phyloP scores from a whole-genome alignment of 1,284 basidiomycete genomes.

The Microbotryomycetes sp. region DNA sequence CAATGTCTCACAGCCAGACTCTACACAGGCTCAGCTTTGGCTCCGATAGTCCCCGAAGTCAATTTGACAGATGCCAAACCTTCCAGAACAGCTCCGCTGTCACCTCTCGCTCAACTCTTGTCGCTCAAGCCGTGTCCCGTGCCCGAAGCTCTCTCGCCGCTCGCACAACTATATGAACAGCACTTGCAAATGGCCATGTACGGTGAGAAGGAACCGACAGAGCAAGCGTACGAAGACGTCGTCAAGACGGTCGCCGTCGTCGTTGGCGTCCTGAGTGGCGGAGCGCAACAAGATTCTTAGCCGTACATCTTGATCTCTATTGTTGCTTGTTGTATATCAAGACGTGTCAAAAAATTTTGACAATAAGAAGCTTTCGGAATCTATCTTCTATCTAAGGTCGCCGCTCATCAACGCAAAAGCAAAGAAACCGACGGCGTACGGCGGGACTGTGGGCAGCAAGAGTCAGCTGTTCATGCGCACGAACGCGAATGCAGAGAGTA shows the following conservation, averaged over 20 bases:
- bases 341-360: no score
- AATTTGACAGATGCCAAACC: not conserved
- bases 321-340: not conserved
- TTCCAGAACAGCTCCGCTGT: conserved; percentile 1
- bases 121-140: not conserved
- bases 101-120: conserved; percentile 5
- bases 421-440: conserved; percentile 25
- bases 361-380: no score
- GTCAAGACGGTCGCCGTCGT: conserved; percentile 25
- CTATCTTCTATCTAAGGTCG: conserved; percentile 13
- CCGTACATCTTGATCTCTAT: not conserved
- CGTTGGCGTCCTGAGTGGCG: conserved; percentile 7
- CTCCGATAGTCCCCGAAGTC: conserved; percentile 6
- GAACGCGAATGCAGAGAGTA: no score
- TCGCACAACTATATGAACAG: conserved; percentile 26
- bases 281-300: not conserved
- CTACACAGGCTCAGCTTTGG: not conserved
- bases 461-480: no score
- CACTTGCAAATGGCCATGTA: conserved; percentile 21
- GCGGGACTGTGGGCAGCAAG: conserved; percentile 7
- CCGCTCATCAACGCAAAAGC: conserved; percentile 18
- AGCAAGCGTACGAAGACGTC: conserved; percentile 22
- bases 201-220: conserved; percentile 18
- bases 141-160: conserved; percentile 16
- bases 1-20: not conserved